Evolutionary conservation across 2,329 filamentous ascomycete species (phyloP).

Genomic region (Kalmusia sp.): DNA sequence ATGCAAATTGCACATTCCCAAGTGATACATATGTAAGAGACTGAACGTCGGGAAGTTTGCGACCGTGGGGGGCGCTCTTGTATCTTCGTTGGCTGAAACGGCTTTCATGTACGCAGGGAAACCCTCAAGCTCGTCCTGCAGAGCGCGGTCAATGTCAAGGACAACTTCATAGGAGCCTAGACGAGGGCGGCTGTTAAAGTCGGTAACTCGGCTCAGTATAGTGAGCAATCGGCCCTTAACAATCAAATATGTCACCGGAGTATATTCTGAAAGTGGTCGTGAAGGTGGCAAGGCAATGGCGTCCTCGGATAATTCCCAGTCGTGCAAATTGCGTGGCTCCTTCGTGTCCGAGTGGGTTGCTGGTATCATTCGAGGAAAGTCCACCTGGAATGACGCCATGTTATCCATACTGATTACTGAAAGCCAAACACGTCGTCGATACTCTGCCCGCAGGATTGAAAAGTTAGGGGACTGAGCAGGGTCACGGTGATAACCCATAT

Average conservation of each 20-base stretch:
- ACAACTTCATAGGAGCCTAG: background rate
- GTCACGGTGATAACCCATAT: conserved; percentile 1
- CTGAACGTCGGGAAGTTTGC: background rate
- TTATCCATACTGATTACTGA: conserved; percentile 1
- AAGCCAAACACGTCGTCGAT: background rate
- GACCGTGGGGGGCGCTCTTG: background rate
- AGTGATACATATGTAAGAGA: background rate
- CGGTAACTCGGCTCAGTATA: background rate
- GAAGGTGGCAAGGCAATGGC: background rate
- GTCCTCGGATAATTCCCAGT: background rate
- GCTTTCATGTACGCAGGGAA: background rate
- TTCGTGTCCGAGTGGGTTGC: background rate
- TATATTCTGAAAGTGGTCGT: background rate
- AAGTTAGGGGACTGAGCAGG: background rate
- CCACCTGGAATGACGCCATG: background rate
- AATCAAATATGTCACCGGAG: background rate
- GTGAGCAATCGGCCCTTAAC: background rate
- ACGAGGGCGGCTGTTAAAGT: background rate
- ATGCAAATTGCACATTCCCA: conserved; percentile 2
- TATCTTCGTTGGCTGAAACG: background rate
- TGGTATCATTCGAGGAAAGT: background rate
- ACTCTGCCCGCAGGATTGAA: background rate
- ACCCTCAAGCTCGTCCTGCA: background rate
- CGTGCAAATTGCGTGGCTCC: background rate
- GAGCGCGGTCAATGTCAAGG: background rate